These are phyloP conservation scores for Fereydounia khargensis DNA, from an alignment of 1,284 basidiomycete genomes.

Conservation along the genomic window DNA sequence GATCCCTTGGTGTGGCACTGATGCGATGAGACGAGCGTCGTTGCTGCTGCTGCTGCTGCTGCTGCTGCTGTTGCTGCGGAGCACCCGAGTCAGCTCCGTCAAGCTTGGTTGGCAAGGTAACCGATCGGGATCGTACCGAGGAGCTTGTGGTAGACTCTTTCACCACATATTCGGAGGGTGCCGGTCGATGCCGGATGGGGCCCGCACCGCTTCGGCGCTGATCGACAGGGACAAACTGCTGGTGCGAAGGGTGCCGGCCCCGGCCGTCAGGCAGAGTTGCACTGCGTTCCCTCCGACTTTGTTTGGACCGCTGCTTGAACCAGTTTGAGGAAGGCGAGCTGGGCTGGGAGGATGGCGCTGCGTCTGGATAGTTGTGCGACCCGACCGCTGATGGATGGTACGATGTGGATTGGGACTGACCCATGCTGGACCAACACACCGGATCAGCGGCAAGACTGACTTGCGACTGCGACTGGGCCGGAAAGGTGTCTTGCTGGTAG, in stretches of 20 bases:
- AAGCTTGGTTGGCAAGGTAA: too few species aligned
- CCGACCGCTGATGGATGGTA: constrained; percentile 1
- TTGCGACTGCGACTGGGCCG: too few species aligned
- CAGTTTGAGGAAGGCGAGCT: constrained; percentile 7
- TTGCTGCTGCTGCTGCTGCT: neutral
- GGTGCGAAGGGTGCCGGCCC: too few species aligned
- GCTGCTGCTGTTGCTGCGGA: neutral
- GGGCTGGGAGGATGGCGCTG: constrained; percentile 1
- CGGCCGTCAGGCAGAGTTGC: too few species aligned
- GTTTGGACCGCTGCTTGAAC: constrained; percentile 14
- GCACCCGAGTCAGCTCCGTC: too few species aligned
- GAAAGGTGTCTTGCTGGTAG: too few species aligned
- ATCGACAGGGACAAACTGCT: neutral
- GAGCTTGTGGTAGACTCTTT: too few species aligned
- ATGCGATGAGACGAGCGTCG: constrained; percentile 5
- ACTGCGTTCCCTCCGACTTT: too few species aligned
- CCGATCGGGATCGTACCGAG: too few species aligned
- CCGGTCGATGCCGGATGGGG: neutral
- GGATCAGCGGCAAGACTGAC: too few species aligned
- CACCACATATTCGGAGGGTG: neutral
- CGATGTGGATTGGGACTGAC: constrained; percentile 11
- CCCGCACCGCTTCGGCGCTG: neutral
- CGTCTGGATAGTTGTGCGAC: neutral
- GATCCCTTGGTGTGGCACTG: constrained; percentile 8
- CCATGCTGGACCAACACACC: constrained; percentile 16